A percentile compares a stretch with the other conserved stretches of the same genome.
phyloP scores from a whole-genome alignment of 306 rosid species.

The Elaeagnus macrophylla region DNA sequence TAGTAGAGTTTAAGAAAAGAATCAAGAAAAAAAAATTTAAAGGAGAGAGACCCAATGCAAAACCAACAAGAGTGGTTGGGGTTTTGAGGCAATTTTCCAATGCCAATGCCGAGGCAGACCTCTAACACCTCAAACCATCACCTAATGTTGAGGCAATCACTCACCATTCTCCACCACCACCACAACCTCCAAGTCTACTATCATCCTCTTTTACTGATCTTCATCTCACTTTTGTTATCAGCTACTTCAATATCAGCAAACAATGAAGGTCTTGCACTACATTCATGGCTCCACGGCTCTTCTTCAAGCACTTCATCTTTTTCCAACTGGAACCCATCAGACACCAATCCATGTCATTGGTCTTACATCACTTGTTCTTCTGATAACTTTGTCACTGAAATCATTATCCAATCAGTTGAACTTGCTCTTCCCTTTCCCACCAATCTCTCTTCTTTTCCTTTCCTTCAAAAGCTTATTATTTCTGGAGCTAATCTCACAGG shows the following conservation, averaged over 20 bases:
- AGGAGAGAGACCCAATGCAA: slow-evolving; percentile 46
- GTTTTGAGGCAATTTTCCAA: slow-evolving; percentile 67
- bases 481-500: slow-evolving; percentile 64
- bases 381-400: slow-evolving; percentile 41
- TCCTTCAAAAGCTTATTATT: slow-evolving; percentile 53
- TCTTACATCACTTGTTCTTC: slow-evolving; percentile 59
- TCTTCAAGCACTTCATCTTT: slow-evolving; percentile 20
- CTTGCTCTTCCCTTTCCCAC: slow-evolving; percentile 61
- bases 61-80: slow-evolving; percentile 37
- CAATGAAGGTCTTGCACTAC: slow-evolving; percentile 37
- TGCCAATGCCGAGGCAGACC: slow-evolving; percentile 53
- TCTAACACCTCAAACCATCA: slow-evolving; percentile 44
- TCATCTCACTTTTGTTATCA: slow-evolving; percentile 2
- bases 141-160: slow-evolving; percentile 47
- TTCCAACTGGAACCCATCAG: slow-evolving; percentile 47
- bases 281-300: slow-evolving; percentile 56
- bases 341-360: slow-evolving; percentile 67
- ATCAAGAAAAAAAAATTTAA: slow-evolving; percentile 12
- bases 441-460: slow-evolving; percentile 46
- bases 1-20: slow-evolving; percentile 24
- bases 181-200: slow-evolving; percentile 12
- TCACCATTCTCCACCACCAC: slow-evolving; percentile 19
- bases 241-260: slow-evolving; percentile 24
- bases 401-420: slow-evolving; percentile 42
- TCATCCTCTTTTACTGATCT: slow-evolving; percentile 10